Conservation (phyloP, 2,329 filamentous ascomycete genomes). For the Trichoderma aggressivum region DNA sequence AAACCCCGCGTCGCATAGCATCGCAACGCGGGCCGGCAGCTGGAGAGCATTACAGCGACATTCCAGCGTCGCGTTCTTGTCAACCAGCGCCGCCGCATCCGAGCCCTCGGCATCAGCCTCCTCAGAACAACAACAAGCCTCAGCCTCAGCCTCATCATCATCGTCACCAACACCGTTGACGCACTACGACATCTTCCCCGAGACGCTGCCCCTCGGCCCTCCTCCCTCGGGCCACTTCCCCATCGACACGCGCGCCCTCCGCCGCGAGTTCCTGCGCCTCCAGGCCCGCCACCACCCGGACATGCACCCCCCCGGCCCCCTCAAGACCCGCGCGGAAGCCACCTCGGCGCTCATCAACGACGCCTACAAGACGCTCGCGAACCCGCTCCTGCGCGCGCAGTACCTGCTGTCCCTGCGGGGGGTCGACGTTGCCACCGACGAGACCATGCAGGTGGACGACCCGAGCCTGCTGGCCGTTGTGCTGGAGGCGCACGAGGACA, state of each 20-base stretch:
- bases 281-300: slow-evolving; percentile 78
- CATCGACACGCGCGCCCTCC: slow-evolving; percentile 67
- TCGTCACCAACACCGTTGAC: slow-evolving; percentile 38
- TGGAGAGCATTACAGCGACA: neutral
- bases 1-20: neutral
- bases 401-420: slow-evolving; percentile 75
- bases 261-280: slow-evolving; percentile 80
- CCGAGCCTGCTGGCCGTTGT: slow-evolving; percentile 71
- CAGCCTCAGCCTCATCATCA: slow-evolving; percentile 22
- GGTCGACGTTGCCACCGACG: slow-evolving; percentile 76
- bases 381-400: slow-evolving; percentile 80
- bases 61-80: neutral
- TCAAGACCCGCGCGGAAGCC: slow-evolving; percentile 65
- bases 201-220: slow-evolving; percentile 70
- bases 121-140: slow-evolving; percentile 25
- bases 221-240: slow-evolving; percentile 74
- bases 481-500: slow-evolving; percentile 72
- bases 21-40: neutral
- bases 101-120: neutral
- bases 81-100: neutral
- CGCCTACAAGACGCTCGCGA: slow-evolving; percentile 79
- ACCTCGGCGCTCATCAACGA: slow-evolving; percentile 84
- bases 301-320: slow-evolving; percentile 48
- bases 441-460: slow-evolving; percentile 66
- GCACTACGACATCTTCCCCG: slow-evolving; percentile 86